Evolutionary conservation across 2,329 filamentous ascomycete genomes (phyloP).

Genomic region (Emergomyces pasteurianus): DNA sequence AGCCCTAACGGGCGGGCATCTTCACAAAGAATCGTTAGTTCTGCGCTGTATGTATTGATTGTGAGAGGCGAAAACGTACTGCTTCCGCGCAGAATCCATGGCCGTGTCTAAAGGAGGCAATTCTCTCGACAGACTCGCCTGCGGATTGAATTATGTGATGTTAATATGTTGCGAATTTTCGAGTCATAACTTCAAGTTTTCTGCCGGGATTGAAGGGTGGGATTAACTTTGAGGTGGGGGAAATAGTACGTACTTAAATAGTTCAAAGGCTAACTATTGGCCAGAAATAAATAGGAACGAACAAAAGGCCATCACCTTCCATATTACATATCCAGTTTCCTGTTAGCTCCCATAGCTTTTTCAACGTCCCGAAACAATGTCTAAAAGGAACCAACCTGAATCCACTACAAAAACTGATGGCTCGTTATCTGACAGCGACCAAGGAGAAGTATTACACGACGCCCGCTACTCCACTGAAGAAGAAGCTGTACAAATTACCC

Average conservation of each 20-base stretch:
- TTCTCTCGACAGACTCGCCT: background rate
- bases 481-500: constrained; percentile 29
- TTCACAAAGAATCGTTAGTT: constrained; percentile 22
- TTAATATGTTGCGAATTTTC: background rate
- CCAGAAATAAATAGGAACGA: too few relatives aligned
- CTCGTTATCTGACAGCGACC: constrained; percentile 23
- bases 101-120: background rate
- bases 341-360: background rate
- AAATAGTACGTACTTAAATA: too few relatives aligned
- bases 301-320: too few relatives aligned
- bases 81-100: background rate
- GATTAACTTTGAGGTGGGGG: background rate
- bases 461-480: constrained; percentile 35
- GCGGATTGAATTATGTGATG: background rate
- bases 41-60: background rate
- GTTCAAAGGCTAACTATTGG: too few relatives aligned
- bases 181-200: background rate
- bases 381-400: background rate
- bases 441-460: constrained; percentile 29
- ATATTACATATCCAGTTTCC: background rate
- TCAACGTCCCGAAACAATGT: background rate
- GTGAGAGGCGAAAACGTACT: background rate
- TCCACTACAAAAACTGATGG: background rate
- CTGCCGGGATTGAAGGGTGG: too few relatives aligned
- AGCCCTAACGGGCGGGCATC: constrained; percentile 69